Base-by-base conservation (phyloP, 2,329 filamentous ascomycete species). In the Pseudocercospora cruenta region DNA sequence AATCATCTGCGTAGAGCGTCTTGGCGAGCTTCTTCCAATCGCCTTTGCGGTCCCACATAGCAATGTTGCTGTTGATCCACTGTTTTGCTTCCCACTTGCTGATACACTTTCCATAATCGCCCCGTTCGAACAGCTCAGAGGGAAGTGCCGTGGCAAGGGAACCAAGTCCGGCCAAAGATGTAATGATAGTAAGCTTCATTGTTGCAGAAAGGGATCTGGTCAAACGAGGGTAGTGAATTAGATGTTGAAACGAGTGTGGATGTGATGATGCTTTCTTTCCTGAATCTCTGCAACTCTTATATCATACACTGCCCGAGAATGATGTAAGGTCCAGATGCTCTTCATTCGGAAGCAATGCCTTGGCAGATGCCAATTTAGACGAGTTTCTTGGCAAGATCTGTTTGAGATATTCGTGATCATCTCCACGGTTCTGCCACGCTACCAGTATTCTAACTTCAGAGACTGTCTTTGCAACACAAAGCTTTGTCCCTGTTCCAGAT, bases 391-490 rank as follows among this genome's bases (percentile, higher is more conserved):
- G 24, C 21, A n/a, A n/a, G 21, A 16, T n/a, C 12, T 31, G 51
- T 55, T 55, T 55, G 16, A n/a, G 26, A 55, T 55, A 55, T 55
- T 55, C 51, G 51, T 55, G 26, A 33, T 31, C 24, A 55, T 55
- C 51, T 55, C 51, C 51, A 55, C 51, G 51, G 9, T 55, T 55
- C 24, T 55, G 26, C 51, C 26, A 55, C 51, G 51, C 10, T 33
- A n/a, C 14, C 26, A 26, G 16, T 55, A 26, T 21, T 31, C 51
- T 31, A 19, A 4, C 9, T 31, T n/a, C 26, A 55, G 51, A 55
- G 26, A 55, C 51, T 55, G 51, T 55, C 51, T 55, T 31, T 55
- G 51, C 51, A 55, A 16, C 51, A 55, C 51, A 55, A 55, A 55
- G 51, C 51, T 55, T 55, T 55, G 51, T 55, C 51, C 24, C 1